A percentile compares a stretch with the other conserved stretches of the same genome.
phyloP scores from a whole-genome alignment of 139 green algal genomes.

The Chlamydomonas sphaeroides region DNA sequence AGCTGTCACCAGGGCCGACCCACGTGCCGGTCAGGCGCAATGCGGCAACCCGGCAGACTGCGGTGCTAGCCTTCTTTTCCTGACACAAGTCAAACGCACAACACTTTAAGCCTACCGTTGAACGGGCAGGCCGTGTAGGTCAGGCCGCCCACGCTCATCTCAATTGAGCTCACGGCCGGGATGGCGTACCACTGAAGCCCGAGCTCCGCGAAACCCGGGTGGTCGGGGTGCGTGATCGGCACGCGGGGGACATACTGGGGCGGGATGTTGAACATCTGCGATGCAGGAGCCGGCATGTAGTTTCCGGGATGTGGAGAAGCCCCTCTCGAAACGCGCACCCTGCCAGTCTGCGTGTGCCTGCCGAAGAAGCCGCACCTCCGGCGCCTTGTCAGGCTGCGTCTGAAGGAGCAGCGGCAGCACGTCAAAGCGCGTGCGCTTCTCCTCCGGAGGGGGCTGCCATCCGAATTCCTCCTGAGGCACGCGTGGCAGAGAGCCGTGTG shows the following conservation, averaged over 20 bases:
- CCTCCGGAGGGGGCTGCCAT: slow-evolving; percentile 39
- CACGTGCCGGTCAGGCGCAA: too few species aligned
- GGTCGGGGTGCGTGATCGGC: slow-evolving; percentile 47
- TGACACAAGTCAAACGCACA: too few species aligned
- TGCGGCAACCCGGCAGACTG: too few species aligned
- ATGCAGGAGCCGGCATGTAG: too few species aligned
- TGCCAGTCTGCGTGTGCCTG: too few species aligned
- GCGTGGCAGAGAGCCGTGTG: too few species aligned
- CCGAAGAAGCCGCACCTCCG: slow-evolving; percentile 42
- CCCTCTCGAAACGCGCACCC: too few species aligned
- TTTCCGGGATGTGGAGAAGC: too few species aligned
- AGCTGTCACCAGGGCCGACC: too few species aligned
- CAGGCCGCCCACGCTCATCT: slow-evolving; percentile 59
- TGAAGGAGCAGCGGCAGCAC: slow-evolving; percentile 60
- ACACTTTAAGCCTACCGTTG: too few species aligned
- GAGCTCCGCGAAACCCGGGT: slow-evolving; percentile 43
- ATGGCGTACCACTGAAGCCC: slow-evolving; percentile 63
- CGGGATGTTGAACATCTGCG: slow-evolving; percentile 50
- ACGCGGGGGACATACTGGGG: slow-evolving; percentile 44
- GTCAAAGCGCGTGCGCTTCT: slow-evolving; percentile 46
- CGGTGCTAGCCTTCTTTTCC: too few species aligned
- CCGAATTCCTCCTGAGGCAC: slow-evolving; percentile 52
- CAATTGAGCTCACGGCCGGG: slow-evolving; percentile 53
- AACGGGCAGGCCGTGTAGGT: slow-evolving; percentile 62
- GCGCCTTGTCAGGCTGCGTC: slow-evolving; percentile 31